A percentile compares a stretch with the other conserved stretches of the same genome.
Evolutionary conservation across 495 filamentous ascomycete species (phyloP).

Genomic region (Pyronema domesticum): DNA sequence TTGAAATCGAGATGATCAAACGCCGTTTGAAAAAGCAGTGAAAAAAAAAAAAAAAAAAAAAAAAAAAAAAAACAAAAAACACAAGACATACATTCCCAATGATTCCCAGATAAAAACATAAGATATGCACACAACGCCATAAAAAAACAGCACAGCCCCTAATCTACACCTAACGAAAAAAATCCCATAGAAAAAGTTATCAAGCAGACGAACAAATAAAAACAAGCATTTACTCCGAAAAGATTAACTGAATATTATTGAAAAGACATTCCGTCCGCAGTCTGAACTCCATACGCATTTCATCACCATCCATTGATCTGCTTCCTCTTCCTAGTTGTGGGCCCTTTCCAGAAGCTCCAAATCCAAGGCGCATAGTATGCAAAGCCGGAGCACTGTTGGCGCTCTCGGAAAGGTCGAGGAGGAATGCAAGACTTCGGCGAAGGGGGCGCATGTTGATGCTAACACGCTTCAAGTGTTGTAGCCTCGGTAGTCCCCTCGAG

Average conservation of each 20-base stretch:
- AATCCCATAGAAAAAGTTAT: background rate
- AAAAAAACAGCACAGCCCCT: too few species aligned
- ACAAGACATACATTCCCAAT: too few species aligned
- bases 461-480: background rate
- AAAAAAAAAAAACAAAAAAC: too few species aligned
- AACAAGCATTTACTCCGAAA: background rate
- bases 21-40: too few species aligned
- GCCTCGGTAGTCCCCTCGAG: background rate
- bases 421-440: background rate
- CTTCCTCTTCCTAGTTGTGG: background rate
- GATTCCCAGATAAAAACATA: too few species aligned
- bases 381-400: background rate
- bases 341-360: background rate
- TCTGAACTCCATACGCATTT: conserved; percentile 2
- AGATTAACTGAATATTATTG: background rate
- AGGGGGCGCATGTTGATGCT: conserved; percentile 1
- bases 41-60: too few species aligned
- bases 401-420: background rate
- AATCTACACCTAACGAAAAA: background rate
- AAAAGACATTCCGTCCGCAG: conserved; percentile 2
- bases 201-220: background rate
- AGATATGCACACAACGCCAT: too few species aligned
- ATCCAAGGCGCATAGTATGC: conserved; percentile 1
- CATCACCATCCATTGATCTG: background rate
- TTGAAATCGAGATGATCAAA: too few species aligned